Base-by-base conservation (phyloP, 805 yeast species). In the Scheffersomyces amazonensis region DNA sequence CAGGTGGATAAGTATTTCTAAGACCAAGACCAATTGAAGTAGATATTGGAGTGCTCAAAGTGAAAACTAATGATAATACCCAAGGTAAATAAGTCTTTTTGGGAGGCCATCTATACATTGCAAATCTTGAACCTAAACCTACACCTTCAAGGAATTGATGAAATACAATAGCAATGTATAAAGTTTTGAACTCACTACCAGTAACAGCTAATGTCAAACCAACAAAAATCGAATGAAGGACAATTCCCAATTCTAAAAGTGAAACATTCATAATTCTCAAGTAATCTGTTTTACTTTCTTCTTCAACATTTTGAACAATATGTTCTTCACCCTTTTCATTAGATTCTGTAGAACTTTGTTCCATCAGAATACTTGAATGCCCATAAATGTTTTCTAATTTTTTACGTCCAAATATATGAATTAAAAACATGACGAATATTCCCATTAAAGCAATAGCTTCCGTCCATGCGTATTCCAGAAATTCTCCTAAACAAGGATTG, bases 91-190 rank as follows among this genome's bases (percentile, higher is more conserved):
- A 48, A 17, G 52, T 38, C 45, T 54, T 58, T 23, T 42, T 41
- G 31, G 47, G 41, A 8, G 69, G 69, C 69, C 69, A 64, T 9
- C 37, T 33, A 3, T 61, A 56, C 10, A 53, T 48, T 8, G 70
- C 65, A 39, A 64, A 57, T 56, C 95, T 74, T 8, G 89, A 73
- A n/a, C 95, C 93, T 46, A 86, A 64, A 40, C 93, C 95, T 32
- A 86, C 66, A 34, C 95, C 95, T 61, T 86, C 95, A 53, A 86
- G 85, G 64, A 80, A 67, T 58, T 86, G 95, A 57, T 86, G 87
- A 69, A 76, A 78, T 4, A 78, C 73, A 34, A 64, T 47, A 13
- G 82, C 95, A 45, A 81, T 71, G 58, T 81, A 84, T 35, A 86
- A 64, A 5, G 84, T 73, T 37, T 67, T 71, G 54, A 84, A 85